Evolutionary conservation across 371 early-diverging fungal species (phyloP), one percentile per base, ranked within the genome.

Genomic region (Mucor saturninus): DNA sequence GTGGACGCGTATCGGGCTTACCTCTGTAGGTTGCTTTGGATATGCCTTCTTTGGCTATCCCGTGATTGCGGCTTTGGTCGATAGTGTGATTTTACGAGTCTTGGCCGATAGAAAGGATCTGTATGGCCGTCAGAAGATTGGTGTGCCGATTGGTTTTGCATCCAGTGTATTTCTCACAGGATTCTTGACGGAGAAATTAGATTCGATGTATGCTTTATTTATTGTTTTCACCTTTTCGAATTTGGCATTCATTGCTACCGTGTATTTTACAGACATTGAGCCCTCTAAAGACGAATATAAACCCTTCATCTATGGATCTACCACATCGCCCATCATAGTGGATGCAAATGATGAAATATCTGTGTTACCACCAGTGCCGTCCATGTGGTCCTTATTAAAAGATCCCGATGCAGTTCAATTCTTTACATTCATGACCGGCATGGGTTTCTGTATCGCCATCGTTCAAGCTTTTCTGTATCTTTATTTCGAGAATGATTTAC

Each of bases 41-140:
- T 77, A 70, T 52, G 71, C 73, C 4, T 74, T 73, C 45, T 77
- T 71, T 63, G 77, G 72, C 0, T 77, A 77, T 43, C 77, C 77
- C 2, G 56, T 73, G 28, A 72, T 77, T 42, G 69, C 69, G 9
- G 71, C 70, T 3, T 46, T 69, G 30, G 68, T 71, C 0, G 77
- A 77, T 57, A 54, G 62, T 9, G 68, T 68, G 4, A 69, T 69
- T 4, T 40, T 77, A 11, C 50, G 65, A 9, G 74, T 73, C 0
- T 37, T 77, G 2, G 72, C 66, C 21, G 68, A 74, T 3, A 54
- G 59, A n/a, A 73, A 69, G 32, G 68, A 68, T 6, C 42, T 77
- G 0, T 77, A 74, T 62, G 77, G 77, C 6, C 64, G 65, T 8
- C 74, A 74, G 54, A 77, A 77, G 56, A 59, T 65, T 30, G 69